Evolutionary conservation across 495 filamentous ascomycete species (phyloP), one percentile per base, ranked within the genome.

Genomic region (Talaromyces borbonicus): DNA sequence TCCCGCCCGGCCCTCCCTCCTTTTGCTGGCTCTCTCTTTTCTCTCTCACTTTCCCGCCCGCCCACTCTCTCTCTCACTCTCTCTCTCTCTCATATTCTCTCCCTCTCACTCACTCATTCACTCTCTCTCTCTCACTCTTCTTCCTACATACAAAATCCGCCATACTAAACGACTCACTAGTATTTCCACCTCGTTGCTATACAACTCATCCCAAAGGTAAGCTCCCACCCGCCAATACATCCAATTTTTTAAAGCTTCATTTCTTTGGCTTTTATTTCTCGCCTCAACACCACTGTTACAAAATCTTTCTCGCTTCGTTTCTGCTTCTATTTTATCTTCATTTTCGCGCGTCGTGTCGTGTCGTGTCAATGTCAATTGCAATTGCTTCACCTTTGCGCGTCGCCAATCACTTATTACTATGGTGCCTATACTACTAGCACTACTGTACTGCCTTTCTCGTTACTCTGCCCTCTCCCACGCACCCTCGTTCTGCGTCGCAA

Each of bases 41-140:
- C 59, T 61, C 59, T 51, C 58, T 56, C 65, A 57, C 59, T 50
- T n/a, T n/a, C n/a, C n/a, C n/a, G n/a, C n/a, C n/a, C n/a, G n/a
- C n/a, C n/a, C n/a, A n/a, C 54, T 59, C 65, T n/a, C 26, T 25
- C 53, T 56, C 65, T 58, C 55, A 57, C 60, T 54, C 62, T 61
- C 55, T 58, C 56, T 49, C 61, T 56, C 56, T 57, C 55, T 40
- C 58, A 53, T 59, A 61, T 53, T 56, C 63, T 62, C 57, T 54
- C 53, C 57, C 31, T 47, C 43, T 55, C 31, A 43, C 52, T 51
- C 63, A 68, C 75, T 70, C 76, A 75, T 75, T 71, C 67, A 68
- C 66, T 72, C 72, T 66, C 68, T 67, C 56, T 62, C 73, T 68
- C 75, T 76, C 75, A 80, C 74, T 78, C 78, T 72, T 72, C 69